Evolutionary conservation across 176 grass and related monocot species (phyloP).

Genomic region (Typha latifolia): DNA sequence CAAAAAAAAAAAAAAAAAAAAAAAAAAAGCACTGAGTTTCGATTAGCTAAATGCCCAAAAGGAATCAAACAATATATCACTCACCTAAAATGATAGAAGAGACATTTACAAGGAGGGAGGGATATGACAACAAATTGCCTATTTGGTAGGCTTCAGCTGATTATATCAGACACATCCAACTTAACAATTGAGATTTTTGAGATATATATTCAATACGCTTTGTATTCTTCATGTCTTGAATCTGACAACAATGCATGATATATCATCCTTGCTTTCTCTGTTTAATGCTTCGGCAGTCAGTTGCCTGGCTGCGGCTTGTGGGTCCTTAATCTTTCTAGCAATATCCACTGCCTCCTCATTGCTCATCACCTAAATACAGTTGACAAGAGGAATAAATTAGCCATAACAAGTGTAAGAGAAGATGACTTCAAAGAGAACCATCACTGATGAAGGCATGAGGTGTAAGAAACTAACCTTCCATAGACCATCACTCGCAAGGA

Average conservation of each 20-base stretch:
- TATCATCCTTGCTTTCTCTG: conserved; percentile 80
- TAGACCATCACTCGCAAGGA: conserved; percentile 69
- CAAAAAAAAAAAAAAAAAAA: too few relatives aligned
- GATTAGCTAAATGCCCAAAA: background rate
- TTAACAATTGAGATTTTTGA: background rate
- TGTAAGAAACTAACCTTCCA: conserved; percentile 53
- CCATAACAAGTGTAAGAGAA: background rate
- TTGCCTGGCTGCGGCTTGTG: conserved; percentile 56
- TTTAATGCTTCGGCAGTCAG: conserved; percentile 44
- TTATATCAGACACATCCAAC: background rate
- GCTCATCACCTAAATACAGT: conserved; percentile 48
- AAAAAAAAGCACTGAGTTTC: background rate
- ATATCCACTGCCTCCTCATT: conserved; percentile 56
- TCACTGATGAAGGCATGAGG: background rate
- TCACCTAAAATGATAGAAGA: background rate
- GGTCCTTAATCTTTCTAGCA: conserved; percentile 64
- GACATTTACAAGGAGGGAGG: background rate
- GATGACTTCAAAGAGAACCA: background rate
- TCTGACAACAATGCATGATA: conserved; percentile 75
- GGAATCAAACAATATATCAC: background rate
- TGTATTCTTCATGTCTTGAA: conserved; percentile 39
- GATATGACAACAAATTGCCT: background rate
- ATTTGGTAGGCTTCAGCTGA: background rate
- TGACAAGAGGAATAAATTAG: background rate
- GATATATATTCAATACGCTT: background rate